Conservation (phyloP, 768 basidiomycete genomes). For the Sistotremastrum niveocremeum region DNA sequence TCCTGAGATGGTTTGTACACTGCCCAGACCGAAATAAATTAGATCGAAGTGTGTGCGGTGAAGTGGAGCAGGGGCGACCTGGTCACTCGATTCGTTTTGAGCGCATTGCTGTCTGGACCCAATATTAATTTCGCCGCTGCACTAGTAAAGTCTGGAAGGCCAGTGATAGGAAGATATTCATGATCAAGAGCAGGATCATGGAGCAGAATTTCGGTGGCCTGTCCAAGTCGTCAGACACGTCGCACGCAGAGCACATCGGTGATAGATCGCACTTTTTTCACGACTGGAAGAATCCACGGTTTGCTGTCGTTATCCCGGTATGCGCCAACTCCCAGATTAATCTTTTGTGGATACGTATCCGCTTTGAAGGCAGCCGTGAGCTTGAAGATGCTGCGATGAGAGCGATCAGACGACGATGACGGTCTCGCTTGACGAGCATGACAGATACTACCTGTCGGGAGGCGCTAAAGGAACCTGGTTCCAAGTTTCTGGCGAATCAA, state of each 20-base stretch:
- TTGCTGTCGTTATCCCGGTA: constrained; percentile 81
- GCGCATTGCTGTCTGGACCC: constrained; percentile 53
- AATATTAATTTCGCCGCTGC: constrained; percentile 77
- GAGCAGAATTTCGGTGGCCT: constrained; percentile 66
- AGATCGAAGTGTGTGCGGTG: not conserved
- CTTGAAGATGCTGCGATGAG: constrained; percentile 61
- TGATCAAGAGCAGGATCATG: constrained; percentile 68
- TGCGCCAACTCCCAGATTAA: constrained; percentile 88
- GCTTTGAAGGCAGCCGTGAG: constrained; percentile 82
- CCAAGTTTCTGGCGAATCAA: constrained; percentile 46
- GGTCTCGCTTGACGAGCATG: not conserved
- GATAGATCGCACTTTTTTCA: constrained; percentile 52
- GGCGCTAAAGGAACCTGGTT: constrained; percentile 68
- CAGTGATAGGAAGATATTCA: constrained; percentile 87
- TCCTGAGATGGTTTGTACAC: constrained; percentile 89
- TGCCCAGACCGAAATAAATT: constrained; percentile 3
- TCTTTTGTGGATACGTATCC: constrained; percentile 60
- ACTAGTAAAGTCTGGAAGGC: constrained; percentile 67
- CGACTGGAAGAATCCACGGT: constrained; percentile 86
- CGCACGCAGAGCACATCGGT: constrained; percentile 1
- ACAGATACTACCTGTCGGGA: constrained; percentile 52
- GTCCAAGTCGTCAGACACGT: not conserved
- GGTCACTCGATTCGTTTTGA: constrained; percentile 56
- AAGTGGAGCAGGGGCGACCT: constrained; percentile 18
- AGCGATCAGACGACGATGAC: not conserved